A percentile compares a stretch with the other conserved stretches of the same genome.
Conservation (phyloP, 2,329 filamentous ascomycete genomes). For the Pestalotiopsis fici region DNA sequence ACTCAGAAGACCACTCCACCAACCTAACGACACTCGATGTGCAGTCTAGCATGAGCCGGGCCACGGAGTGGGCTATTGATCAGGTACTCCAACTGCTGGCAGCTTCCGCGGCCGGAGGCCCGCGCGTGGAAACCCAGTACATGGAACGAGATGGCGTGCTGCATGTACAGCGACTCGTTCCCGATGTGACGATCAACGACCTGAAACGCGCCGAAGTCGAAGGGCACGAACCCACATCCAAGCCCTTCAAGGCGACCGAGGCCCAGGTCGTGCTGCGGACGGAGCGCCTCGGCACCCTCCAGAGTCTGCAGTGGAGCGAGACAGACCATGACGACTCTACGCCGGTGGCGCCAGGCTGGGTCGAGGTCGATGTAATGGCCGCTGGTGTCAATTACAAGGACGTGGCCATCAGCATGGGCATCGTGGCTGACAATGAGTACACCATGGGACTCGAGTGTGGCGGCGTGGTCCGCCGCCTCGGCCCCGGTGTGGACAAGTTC, state of each 20-base stretch:
- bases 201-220: slow-evolving; percentile 25
- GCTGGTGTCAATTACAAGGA: slow-evolving; percentile 39
- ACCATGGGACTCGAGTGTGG: too few relatives aligned
- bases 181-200: slow-evolving; percentile 23
- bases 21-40: too few relatives aligned
- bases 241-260: slow-evolving; percentile 25
- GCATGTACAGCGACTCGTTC: slow-evolving; percentile 22
- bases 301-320: slow-evolving; percentile 15
- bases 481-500: slow-evolving; percentile 18
- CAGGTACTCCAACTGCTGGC: not conserved
- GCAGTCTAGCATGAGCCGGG: too few relatives aligned
- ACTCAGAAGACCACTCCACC: too few relatives aligned
- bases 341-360: too few relatives aligned
- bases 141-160: slow-evolving; percentile 27
- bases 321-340: slow-evolving; percentile 4
- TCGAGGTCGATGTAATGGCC: slow-evolving; percentile 34
- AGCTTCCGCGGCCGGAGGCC: too few relatives aligned
- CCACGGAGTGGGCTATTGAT: too few relatives aligned
- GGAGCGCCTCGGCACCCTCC: not conserved
- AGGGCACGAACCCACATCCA: slow-evolving; percentile 24
- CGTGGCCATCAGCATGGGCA: too few relatives aligned
- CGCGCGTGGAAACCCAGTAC: slow-evolving; percentile 28
- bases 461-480: too few relatives aligned
- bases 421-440: too few relatives aligned
- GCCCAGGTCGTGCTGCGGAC: slow-evolving; percentile 19